Conservation (phyloP, 306 rosid genomes). For the Corylus americana region DNA sequence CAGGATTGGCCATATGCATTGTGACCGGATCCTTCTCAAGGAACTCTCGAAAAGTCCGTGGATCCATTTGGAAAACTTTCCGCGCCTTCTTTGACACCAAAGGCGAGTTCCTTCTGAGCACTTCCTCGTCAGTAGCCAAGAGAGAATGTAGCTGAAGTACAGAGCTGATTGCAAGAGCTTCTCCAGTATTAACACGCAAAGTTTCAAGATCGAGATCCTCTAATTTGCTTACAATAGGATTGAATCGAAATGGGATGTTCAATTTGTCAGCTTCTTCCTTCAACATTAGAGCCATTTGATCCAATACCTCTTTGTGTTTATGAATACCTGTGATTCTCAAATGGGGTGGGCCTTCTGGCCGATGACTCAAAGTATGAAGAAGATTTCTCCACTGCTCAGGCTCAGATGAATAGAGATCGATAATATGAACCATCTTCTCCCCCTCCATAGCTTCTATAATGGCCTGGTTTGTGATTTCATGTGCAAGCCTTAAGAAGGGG, state of each 20-base stretch:
- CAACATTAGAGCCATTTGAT: constrained; percentile 59
- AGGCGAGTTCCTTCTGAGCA: constrained; percentile 7
- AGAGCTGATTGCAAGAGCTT: constrained; percentile 77
- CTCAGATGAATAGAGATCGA: constrained; percentile 75
- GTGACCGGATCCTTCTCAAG: no score
- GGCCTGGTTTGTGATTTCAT: constrained; percentile 76
- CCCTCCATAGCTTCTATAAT: constrained; percentile 79
- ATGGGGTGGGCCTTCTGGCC: constrained; percentile 79
- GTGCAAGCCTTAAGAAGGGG: constrained; percentile 76
- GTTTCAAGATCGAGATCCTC: constrained; percentile 70
- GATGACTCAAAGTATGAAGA: constrained; percentile 48
- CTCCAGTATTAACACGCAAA: constrained; percentile 79
- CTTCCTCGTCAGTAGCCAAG: constrained; percentile 68
- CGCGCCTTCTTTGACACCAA: no score
- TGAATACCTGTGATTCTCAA: constrained; percentile 83
- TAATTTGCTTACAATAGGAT: constrained; percentile 60
- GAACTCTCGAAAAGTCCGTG: no score
- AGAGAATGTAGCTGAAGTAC: constrained; percentile 79
- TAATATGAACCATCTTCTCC: constrained; percentile 69
- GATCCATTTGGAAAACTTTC: no score
- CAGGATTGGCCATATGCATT: constrained; percentile 48
- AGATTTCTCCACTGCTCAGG: constrained; percentile 82
- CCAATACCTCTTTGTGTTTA: constrained; percentile 64
- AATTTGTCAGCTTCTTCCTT: constrained; percentile 67
- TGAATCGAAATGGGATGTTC: constrained; percentile 76